Percentiles rank a stretch among this genome's conserved stretches.
Conservation (phyloP, 108 stramenopile genomes). For the Nitzschia sp. region DNA sequence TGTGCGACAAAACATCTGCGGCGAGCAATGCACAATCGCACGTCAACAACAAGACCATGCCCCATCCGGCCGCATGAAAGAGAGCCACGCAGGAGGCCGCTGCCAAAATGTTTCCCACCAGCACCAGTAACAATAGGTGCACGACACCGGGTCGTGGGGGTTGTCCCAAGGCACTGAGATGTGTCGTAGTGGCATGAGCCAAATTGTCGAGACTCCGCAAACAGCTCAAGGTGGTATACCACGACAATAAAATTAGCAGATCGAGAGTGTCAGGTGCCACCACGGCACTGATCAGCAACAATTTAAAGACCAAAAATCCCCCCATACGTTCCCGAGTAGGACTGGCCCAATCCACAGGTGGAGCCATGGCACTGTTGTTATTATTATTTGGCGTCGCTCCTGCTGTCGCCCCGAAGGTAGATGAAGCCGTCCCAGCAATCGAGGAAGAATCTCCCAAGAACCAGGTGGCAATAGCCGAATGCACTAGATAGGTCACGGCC, state of each 20-base stretch:
- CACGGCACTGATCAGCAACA: conserved; percentile 69
- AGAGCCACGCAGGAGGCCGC: conserved; percentile 53
- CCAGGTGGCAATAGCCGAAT: conserved; percentile 66
- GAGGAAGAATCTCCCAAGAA: conserved; percentile 50
- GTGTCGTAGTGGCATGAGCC: conserved; percentile 49
- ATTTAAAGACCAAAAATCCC: conserved; percentile 73
- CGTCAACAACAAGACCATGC: conserved; percentile 59
- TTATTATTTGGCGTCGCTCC: not conserved
- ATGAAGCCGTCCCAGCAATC: not conserved
- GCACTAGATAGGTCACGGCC: conserved; percentile 57
- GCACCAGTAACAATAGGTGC: conserved; percentile 48
- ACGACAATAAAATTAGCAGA: conserved; percentile 63
- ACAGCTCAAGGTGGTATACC: conserved; percentile 71
- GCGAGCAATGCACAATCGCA: conserved; percentile 70
- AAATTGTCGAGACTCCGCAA: conserved; percentile 59
- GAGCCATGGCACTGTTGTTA: not conserved
- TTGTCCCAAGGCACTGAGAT: conserved; percentile 50
- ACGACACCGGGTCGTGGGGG: conserved; percentile 50
- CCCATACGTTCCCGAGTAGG: conserved; percentile 57
- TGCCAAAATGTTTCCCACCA: conserved; percentile 50
- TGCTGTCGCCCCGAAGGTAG: not conserved
- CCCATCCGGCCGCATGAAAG: conserved; percentile 53
- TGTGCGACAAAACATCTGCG: conserved; percentile 46
- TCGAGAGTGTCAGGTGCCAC: conserved; percentile 69
- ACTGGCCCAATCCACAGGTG: conserved; percentile 26